Conservation (phyloP, 2,329 filamentous ascomycete genomes). For the Claviceps cyperi region DNA sequence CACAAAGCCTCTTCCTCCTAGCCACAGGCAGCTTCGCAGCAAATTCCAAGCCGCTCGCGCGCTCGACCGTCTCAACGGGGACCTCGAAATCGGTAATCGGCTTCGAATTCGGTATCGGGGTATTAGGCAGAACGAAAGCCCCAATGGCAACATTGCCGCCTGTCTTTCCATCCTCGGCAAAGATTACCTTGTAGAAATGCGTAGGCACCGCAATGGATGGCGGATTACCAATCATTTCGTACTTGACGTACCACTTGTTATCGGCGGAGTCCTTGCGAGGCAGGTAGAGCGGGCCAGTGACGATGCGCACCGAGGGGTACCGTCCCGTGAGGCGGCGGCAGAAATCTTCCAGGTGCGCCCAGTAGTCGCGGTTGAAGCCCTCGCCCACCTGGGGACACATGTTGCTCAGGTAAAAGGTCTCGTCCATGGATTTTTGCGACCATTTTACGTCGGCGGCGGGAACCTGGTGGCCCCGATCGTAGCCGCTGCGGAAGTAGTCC, state of each 20-base stretch:
- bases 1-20: conserved; percentile 66
- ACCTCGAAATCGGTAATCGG: conserved; percentile 88
- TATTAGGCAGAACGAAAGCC: conserved; percentile 92
- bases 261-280: conserved; percentile 68
- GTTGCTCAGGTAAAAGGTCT: conserved; percentile 83
- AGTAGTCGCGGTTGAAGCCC: conserved; percentile 98
- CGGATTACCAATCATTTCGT: conserved; percentile 89
- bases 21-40: conserved; percentile 60
- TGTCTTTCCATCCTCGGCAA: conserved; percentile 65
- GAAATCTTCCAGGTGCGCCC: conserved; percentile 97
- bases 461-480: conserved; percentile 92
- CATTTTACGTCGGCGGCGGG: conserved; percentile 94
- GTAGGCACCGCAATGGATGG: conserved; percentile 93
- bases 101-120: conserved; percentile 73
- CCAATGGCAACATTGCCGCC: conserved; percentile 72
- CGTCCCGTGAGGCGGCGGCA: conserved; percentile 66
- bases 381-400: conserved; percentile 98
- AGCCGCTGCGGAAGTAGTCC: conserved; percentile 91
- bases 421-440: conserved; percentile 87
- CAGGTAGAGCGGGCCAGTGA: conserved; percentile 88
- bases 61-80: conserved; percentile 80
- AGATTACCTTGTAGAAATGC: conserved; percentile 99
- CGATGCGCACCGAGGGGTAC: conserved; percentile 80
- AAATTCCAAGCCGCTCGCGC: conserved; percentile 85
- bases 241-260: conserved; percentile 88